phyloP scores from a whole-genome alignment of 257 asterid genomes.

The Fraxinus americana region DNA sequence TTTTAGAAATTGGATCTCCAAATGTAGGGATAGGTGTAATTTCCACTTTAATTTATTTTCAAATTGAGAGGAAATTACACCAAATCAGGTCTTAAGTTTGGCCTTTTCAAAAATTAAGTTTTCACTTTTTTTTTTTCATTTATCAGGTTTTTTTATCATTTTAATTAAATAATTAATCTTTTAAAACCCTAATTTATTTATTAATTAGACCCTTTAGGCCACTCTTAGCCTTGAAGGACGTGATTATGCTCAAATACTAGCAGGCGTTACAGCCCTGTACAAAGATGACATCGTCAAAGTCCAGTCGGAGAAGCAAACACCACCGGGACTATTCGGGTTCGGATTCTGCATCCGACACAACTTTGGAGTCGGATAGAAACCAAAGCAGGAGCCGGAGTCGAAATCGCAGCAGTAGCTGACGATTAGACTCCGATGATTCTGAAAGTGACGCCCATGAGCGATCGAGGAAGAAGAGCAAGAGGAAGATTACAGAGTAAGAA shows the following conservation, averaged over 20 bases:
- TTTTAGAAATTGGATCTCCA: too few relatives aligned
- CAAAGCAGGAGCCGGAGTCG: constrained; percentile 33
- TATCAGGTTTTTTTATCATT: too few relatives aligned
- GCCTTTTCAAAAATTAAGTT: too few relatives aligned
- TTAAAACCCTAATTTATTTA: too few relatives aligned
- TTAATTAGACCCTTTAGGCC: background rate
- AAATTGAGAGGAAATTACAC: too few relatives aligned
- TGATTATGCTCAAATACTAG: constrained; percentile 17
- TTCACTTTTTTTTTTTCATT: too few relatives aligned
- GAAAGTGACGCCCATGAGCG: constrained; percentile 28
- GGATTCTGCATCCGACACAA: constrained; percentile 31
- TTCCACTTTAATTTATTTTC: too few relatives aligned
- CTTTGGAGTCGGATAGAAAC: constrained; percentile 26
- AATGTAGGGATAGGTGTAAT: too few relatives aligned
- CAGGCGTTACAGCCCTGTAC: constrained; percentile 32
- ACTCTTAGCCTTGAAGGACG: background rate
- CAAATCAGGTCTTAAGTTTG: too few relatives aligned
- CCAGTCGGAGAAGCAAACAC: constrained; percentile 16
- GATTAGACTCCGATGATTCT: constrained; percentile 38
- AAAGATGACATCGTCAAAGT: constrained; percentile 34
- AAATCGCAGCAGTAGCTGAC: constrained; percentile 18
- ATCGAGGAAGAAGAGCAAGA: constrained; percentile 42
- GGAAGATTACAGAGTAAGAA: constrained; percentile 66
- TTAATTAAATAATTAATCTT: too few relatives aligned
- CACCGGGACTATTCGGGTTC: constrained; percentile 25